Conservation (phyloP, 78 protist species). For the Dictyostelium capitatum region DNA sequence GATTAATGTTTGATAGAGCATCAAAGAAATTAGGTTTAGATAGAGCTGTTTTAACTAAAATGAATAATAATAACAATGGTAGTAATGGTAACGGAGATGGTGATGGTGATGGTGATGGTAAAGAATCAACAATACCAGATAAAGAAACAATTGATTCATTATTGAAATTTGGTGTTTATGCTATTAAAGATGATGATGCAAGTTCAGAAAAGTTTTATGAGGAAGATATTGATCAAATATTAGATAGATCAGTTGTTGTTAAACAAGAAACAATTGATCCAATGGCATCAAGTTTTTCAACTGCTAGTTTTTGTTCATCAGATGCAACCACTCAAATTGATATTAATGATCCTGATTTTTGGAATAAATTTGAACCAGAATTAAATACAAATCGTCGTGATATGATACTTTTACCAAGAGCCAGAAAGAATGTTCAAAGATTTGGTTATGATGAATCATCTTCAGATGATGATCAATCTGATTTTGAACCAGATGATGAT, state of each 20-base stretch:
- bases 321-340: slow-evolving; percentile 56
- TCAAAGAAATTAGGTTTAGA: slow-evolving; percentile 92
- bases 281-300: slow-evolving; percentile 54
- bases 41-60: slow-evolving; percentile 82
- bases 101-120: not conserved
- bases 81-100: not conserved
- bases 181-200: slow-evolving; percentile 66
- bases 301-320: slow-evolving; percentile 80
- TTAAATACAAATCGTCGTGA: slow-evolving; percentile 28
- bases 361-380: slow-evolving; percentile 83
- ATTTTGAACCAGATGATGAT: slow-evolving; percentile 65
- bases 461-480: slow-evolving; percentile 45
- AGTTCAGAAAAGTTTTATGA: slow-evolving; percentile 80
- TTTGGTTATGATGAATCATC: slow-evolving; percentile 43
- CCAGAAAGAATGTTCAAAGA: slow-evolving; percentile 73
- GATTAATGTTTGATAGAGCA: slow-evolving; percentile 91
- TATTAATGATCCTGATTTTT: slow-evolving; percentile 89
- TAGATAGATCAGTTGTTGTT: slow-evolving; percentile 63
- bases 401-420: slow-evolving; percentile 39
- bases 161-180: slow-evolving; percentile 89
- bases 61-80: not conserved
- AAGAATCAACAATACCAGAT: not conserved
- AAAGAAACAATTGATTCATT: slow-evolving; percentile 79
- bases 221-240: slow-evolving; percentile 89
- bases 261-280: slow-evolving; percentile 51